phyloP scores from a whole-genome alignment of 2,329 filamentous ascomycete genomes.

The Paecilomyces sp. region DNA sequence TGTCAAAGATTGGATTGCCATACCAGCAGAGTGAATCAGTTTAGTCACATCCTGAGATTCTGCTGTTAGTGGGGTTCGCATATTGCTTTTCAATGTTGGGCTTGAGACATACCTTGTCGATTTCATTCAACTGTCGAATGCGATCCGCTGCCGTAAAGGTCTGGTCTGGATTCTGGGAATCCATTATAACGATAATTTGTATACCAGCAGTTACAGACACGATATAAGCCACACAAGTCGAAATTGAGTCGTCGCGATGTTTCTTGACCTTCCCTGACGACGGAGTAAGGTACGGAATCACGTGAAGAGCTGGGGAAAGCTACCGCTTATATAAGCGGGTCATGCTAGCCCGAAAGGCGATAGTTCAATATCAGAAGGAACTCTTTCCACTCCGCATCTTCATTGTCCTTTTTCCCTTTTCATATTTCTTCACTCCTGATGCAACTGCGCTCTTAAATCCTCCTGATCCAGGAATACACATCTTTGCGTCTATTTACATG shows the following conservation, averaged over 20 bases:
- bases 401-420: background rate
- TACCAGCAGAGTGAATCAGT: slow-evolving; percentile 53
- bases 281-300: slow-evolving; percentile 1
- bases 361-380: slow-evolving; percentile 7
- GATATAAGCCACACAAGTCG: background rate
- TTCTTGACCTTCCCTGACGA: background rate
- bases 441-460: background rate
- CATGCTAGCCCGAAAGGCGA: background rate
- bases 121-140: slow-evolving; percentile 70
- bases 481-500: background rate
- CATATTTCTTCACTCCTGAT: background rate
- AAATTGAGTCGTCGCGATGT: background rate
- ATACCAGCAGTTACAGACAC: background rate
- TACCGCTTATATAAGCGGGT: background rate
- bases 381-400: slow-evolving; percentile 4
- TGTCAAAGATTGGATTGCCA: slow-evolving; percentile 58
- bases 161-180: slow-evolving; percentile 16
- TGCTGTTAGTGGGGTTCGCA: slow-evolving; percentile 18
- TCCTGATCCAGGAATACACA: background rate
- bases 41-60: slow-evolving; percentile 40
- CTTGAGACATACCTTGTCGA: slow-evolving; percentile 55
- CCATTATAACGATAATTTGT: slow-evolving; percentile 4
- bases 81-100: background rate
- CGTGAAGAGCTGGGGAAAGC: slow-evolving; percentile 2
- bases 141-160: slow-evolving; percentile 67